phyloP scores from a whole-genome alignment of 495 filamentous ascomycete genomes.

The Penicillium daleae region DNA sequence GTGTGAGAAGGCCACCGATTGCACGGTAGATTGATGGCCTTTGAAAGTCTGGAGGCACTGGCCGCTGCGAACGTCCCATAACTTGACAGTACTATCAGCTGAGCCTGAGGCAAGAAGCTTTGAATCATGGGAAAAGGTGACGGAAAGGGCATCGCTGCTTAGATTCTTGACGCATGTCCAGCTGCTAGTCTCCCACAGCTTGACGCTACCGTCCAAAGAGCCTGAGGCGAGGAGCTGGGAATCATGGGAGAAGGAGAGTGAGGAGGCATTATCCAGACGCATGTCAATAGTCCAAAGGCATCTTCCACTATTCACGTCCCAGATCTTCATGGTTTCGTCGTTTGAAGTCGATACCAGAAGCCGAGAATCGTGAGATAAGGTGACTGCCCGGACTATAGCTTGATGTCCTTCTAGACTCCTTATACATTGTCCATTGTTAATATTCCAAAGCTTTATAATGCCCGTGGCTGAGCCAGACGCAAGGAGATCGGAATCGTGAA shows the following conservation, averaged over 20 bases:
- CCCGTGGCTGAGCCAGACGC: slow-evolving; percentile 25
- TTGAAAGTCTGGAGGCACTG: no score
- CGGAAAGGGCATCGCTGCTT: no score
- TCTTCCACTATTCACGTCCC: slow-evolving; percentile 27
- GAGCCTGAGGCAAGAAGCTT: no score
- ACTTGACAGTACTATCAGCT: no score
- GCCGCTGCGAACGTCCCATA: no score
- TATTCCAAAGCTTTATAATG: slow-evolving; percentile 34
- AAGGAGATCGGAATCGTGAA: slow-evolving; percentile 24
- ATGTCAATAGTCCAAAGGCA: slow-evolving; percentile 3
- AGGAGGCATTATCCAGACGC: no score
- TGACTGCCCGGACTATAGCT: slow-evolving; percentile 11
- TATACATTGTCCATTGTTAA: slow-evolving; percentile 23
- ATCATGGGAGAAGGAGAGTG: background rate
- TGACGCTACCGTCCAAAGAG: slow-evolving; percentile 11
- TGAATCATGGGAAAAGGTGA: no score
- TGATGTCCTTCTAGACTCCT: slow-evolving; percentile 36
- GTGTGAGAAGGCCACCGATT: no score
- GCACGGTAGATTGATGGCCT: no score
- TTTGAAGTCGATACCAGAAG: slow-evolving; percentile 28
- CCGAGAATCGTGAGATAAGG: slow-evolving; percentile 28
- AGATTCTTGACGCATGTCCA: no score
- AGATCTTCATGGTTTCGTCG: slow-evolving; percentile 34
- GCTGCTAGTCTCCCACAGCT: slow-evolving; percentile 7
- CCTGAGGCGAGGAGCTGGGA: background rate